These are phyloP conservation scores for Emmonsiellopsis sp. DNA, from an alignment of 2,329 filamentous ascomycete species.

Conservation along the genomic window DNA sequence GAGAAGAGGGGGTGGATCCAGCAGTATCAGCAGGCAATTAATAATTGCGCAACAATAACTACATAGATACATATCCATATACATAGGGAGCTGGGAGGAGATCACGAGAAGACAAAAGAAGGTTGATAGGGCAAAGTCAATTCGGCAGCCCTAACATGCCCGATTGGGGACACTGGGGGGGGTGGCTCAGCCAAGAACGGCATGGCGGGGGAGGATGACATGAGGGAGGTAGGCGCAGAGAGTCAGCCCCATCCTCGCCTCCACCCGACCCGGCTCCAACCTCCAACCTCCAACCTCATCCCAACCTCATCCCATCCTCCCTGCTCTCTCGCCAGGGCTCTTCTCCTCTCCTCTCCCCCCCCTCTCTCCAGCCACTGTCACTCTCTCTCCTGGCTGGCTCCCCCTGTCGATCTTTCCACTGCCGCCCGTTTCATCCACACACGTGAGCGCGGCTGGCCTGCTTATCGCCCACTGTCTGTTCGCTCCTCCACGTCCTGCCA, in stretches of 20 bases:
- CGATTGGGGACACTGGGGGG: too few species aligned
- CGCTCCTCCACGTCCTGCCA: background rate
- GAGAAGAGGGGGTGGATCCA: background rate
- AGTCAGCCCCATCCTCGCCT: too few species aligned
- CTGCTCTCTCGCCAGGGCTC: background rate
- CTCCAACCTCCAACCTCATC: background rate
- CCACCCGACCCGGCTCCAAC: background rate
- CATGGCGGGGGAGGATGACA: too few species aligned
- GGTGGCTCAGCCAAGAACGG: too few species aligned
- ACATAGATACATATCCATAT: too few species aligned
- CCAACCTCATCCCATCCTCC: background rate
- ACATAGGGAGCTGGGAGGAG: too few species aligned
- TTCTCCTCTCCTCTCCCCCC: background rate
- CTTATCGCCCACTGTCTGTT: background rate
- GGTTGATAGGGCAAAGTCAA: too few species aligned
- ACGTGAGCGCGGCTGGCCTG: constrained; percentile 4
- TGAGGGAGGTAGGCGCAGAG: too few species aligned
- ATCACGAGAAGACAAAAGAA: too few species aligned
- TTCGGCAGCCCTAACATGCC: too few species aligned
- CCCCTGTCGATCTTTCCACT: constrained; percentile 3
- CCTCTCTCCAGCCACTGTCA: background rate
- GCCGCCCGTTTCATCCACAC: constrained; percentile 5
- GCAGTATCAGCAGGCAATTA: too few species aligned
- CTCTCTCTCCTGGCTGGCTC: background rate
- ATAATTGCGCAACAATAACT: too few species aligned